Evolutionary conservation across 441 rosid genomes (phyloP).

Genomic region (Populus tomentosa): DNA sequence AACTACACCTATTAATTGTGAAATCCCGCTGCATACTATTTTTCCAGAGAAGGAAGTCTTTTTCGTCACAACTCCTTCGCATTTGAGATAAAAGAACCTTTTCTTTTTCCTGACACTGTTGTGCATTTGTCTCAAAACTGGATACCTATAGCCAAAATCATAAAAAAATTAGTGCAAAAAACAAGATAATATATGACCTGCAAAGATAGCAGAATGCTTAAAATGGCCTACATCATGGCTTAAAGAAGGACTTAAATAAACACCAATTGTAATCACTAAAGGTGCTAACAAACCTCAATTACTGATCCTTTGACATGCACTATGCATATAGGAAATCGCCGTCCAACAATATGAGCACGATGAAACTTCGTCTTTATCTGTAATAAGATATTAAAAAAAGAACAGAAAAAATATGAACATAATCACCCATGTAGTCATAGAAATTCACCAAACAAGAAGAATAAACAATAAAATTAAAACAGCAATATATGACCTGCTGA

Average conservation of each 20-base stretch:
- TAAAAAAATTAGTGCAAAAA: not conserved
- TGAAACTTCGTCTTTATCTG: conserved; percentile 55
- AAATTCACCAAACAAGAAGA: not conserved
- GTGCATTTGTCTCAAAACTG: conserved; percentile 72
- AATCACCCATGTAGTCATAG: not conserved
- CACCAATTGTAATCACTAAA: conserved; percentile 10
- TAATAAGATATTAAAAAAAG: conserved; percentile 14
- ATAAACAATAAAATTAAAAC: conserved; percentile 2
- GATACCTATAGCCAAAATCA: conserved; percentile 55
- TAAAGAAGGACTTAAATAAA: conserved; percentile 7
- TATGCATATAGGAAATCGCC: conserved; percentile 76
- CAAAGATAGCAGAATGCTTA: conserved; percentile 3
- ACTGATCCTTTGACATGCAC: conserved; percentile 53
- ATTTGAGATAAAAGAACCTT: conserved; percentile 24
- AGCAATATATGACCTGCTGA: conserved; percentile 44
- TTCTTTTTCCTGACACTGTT: conserved; percentile 35
- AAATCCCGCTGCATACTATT: conserved; percentile 81
- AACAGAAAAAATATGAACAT: conserved; percentile 3
- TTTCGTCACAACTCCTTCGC: conserved; percentile 38
- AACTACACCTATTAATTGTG: conserved; percentile 75
- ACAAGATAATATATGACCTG: conserved; percentile 10
- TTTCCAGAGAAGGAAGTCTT: conserved; percentile 67
- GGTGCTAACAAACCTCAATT: conserved; percentile 58
- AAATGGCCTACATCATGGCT: conserved; percentile 4
- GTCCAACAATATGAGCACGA: conserved; percentile 57